Conservation (phyloP, 2,329 filamentous ascomycete species). For the Cladorrhinum sp. region DNA sequence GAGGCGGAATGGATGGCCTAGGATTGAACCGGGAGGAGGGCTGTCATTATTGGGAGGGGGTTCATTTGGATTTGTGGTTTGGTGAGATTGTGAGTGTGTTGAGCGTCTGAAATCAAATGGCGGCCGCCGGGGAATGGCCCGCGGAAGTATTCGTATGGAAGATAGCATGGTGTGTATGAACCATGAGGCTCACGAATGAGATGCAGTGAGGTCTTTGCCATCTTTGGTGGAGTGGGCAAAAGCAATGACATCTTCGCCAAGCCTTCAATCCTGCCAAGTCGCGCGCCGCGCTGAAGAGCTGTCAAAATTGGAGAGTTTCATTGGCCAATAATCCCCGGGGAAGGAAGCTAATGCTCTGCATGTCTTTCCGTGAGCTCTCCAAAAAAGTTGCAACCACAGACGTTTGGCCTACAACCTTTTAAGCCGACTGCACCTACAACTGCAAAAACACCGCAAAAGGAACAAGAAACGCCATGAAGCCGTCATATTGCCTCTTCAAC, state of each 20-base stretch:
- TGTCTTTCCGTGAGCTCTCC: not conserved
- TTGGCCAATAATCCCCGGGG: slow-evolving; percentile 4
- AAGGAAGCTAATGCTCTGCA: not conserved
- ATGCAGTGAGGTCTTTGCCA: not conserved
- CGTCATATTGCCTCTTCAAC: slow-evolving; percentile 40
- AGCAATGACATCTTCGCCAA: slow-evolving; percentile 1
- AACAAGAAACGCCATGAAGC: slow-evolving; percentile 41
- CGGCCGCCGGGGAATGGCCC: not conserved
- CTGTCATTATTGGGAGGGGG: slow-evolving; percentile 12
- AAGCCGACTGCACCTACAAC: not conserved
- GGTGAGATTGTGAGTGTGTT: not conserved
- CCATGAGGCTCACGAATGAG: not conserved
- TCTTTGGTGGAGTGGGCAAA: not conserved
- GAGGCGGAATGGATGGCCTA: slow-evolving; percentile 41
- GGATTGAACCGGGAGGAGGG: slow-evolving; percentile 21
- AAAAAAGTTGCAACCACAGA: not conserved
- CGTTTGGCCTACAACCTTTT: not conserved
- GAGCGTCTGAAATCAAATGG: not conserved
- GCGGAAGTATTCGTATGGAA: not conserved
- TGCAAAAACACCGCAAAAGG: too few species aligned
- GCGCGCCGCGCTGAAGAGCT: not conserved
- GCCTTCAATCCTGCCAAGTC: not conserved
- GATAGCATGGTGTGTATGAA: not conserved
- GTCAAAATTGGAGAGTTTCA: not conserved
- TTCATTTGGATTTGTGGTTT: not conserved